Conservation (phyloP, 2,329 filamentous ascomycete species). For the Penicillium sp. region DNA sequence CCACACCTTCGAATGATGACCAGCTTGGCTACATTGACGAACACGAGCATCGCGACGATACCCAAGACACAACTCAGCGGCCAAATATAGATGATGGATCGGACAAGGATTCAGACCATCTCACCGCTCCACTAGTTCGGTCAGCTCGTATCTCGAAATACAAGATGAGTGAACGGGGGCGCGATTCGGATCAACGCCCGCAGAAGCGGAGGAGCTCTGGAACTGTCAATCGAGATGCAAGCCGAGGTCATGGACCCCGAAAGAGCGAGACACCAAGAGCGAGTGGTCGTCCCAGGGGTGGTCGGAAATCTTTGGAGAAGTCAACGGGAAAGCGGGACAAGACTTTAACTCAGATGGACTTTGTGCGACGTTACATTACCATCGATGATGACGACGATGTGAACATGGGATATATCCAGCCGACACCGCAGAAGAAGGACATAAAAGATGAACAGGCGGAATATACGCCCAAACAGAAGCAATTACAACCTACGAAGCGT, state of each 20-base stretch:
- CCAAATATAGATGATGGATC: conserved; percentile 28
- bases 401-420: conserved; percentile 34
- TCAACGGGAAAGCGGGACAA: conserved; percentile 31
- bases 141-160: conserved; percentile 12
- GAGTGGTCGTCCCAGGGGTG: conserved; percentile 18
- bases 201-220: conserved; percentile 18
- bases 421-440: conserved; percentile 18
- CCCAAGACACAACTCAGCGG: conserved; percentile 16
- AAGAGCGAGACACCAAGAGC: conserved; percentile 24
- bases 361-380: conserved; percentile 36
- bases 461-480: background rate
- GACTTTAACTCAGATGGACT: conserved; percentile 45
- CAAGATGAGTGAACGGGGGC: conserved; percentile 7
- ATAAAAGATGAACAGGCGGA: background rate
- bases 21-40: conserved; percentile 34
- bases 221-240: background rate
- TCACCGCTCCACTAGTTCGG: conserved; percentile 12
- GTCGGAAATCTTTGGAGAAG: conserved; percentile 24
- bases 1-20: conserved; percentile 23
- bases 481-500: background rate
- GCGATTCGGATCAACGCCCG: conserved; percentile 7
- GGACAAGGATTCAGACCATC: conserved; percentile 25
- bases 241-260: conserved; percentile 8
- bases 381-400: conserved; percentile 33
- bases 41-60: background rate